phyloP scores from a whole-genome alignment of 2,329 filamentous ascomycete genomes.

The Colletotrichum australisinense region DNA sequence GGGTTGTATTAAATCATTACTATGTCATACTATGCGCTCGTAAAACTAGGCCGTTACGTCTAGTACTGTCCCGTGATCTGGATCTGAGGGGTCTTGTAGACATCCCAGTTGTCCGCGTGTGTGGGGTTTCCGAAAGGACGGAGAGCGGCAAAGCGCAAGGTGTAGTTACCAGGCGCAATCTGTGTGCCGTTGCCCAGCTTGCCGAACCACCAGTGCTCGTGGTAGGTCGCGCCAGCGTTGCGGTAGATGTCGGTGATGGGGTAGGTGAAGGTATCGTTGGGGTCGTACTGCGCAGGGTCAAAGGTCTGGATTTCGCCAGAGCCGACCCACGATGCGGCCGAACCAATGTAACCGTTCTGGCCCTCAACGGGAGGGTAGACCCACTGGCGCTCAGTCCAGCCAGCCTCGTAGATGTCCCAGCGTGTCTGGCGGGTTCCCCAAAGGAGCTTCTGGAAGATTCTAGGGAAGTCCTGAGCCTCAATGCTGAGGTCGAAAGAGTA shows the following conservation, averaged over 20 bases:
- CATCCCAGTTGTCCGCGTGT: slow-evolving; percentile 55
- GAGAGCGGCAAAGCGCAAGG: slow-evolving; percentile 53
- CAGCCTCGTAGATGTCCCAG: slow-evolving; percentile 40
- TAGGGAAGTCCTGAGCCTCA: slow-evolving; percentile 37
- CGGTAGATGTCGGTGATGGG: slow-evolving; percentile 39
- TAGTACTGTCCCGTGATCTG: slow-evolving; percentile 43
- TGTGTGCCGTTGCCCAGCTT: slow-evolving; percentile 55
- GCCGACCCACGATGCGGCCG: slow-evolving; percentile 42
- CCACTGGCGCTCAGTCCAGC: slow-evolving; percentile 43
- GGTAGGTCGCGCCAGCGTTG: slow-evolving; percentile 27
- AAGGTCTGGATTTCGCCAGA: slow-evolving; percentile 35
- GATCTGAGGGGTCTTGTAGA: slow-evolving; percentile 48
- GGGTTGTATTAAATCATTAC: slow-evolving; percentile 13
- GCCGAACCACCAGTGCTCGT: slow-evolving; percentile 54
- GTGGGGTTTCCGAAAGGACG: slow-evolving; percentile 53
- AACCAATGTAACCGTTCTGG: slow-evolving; percentile 43
- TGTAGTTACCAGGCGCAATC: slow-evolving; percentile 54
- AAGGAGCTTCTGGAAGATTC: slow-evolving; percentile 36
- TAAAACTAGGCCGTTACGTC: background rate
- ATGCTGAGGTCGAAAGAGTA: slow-evolving; percentile 36
- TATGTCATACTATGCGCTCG: background rate
- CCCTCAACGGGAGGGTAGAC: slow-evolving; percentile 42
- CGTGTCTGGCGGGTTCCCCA: slow-evolving; percentile 40
- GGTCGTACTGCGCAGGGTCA: slow-evolving; percentile 38
- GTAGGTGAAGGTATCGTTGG: slow-evolving; percentile 41